Percentiles rank a stretch among this genome's conserved stretches.
phyloP scores from a whole-genome alignment of 768 basidiomycete genomes.

The Cantharellus anzutake region DNA sequence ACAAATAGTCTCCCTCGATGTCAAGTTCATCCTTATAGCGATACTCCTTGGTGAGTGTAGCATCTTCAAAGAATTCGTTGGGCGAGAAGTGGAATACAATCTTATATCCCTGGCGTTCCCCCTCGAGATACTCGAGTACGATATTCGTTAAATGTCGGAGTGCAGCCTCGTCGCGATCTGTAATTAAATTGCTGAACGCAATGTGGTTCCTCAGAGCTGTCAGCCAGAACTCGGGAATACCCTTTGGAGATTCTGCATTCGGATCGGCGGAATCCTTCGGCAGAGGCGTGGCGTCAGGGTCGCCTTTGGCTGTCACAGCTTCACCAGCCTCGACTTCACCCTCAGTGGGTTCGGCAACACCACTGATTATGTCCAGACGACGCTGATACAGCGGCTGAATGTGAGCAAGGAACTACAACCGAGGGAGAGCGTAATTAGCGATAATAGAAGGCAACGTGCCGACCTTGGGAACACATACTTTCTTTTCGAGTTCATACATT shows the following conservation, averaged over 20 bases:
- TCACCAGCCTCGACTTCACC: constrained; percentile 77
- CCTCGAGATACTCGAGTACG: constrained; percentile 51
- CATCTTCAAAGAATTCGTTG: constrained; percentile 82
- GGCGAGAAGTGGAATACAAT: constrained; percentile 60
- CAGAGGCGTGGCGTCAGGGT: constrained; percentile 21
- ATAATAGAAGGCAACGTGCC: not conserved
- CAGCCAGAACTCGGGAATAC: constrained; percentile 95
- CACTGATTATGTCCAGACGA: constrained; percentile 66
- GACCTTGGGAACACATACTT: constrained; percentile 29
- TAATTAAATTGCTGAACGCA: constrained; percentile 73
- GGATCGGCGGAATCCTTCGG: constrained; percentile 14
- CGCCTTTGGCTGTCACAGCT: constrained; percentile 51
- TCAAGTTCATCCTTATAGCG: constrained; percentile 76
- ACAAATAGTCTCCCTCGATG: constrained; percentile 94
- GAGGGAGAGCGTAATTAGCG: not conserved
- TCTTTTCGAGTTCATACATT: constrained; percentile 89
- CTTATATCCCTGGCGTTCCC: constrained; percentile 48
- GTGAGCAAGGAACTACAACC: constrained; percentile 21
- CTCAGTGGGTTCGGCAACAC: constrained; percentile 45
- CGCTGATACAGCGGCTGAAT: constrained; percentile 68
- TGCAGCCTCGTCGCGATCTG: constrained; percentile 73
- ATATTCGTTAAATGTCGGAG: constrained; percentile 72
- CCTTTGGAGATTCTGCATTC: constrained; percentile 17
- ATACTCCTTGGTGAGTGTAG: constrained; percentile 79
- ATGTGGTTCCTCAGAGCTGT: constrained; percentile 87